Evolutionary conservation across 805 yeast genomes (phyloP).

Genomic region (Babjeviella inositovora): DNA sequence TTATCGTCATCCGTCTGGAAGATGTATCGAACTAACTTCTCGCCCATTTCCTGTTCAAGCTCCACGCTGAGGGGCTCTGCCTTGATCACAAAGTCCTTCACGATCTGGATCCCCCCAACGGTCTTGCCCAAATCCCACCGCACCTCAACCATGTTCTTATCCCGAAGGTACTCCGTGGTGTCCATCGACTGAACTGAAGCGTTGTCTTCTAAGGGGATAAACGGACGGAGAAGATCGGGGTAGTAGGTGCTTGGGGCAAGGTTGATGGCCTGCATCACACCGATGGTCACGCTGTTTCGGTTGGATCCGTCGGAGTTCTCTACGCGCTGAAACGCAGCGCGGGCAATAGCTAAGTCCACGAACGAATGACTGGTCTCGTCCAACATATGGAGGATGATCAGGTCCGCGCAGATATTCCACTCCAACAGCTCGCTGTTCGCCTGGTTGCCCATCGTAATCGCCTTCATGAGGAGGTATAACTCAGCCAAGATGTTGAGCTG

Average conservation of each 20-base stretch:
- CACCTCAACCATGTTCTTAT: constrained; percentile 20
- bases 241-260: constrained; percentile 37
- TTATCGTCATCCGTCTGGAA: constrained; percentile 37
- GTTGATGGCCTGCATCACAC: constrained; percentile 55
- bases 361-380: constrained; percentile 16
- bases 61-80: constrained; percentile 57
- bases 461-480: constrained; percentile 25
- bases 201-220: constrained; percentile 2
- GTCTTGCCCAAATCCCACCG: constrained; percentile 74
- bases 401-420: constrained; percentile 10
- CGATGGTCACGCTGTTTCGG: constrained; percentile 38
- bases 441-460: constrained; percentile 13
- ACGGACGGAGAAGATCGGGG: constrained; percentile 58
- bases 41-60: constrained; percentile 58
- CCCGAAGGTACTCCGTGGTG: too few species aligned
- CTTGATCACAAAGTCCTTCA: constrained; percentile 43
- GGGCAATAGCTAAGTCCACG: constrained; percentile 47
- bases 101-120: constrained; percentile 81
- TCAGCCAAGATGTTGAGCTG: constrained; percentile 19
- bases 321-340: constrained; percentile 41
- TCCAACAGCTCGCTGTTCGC: background rate
- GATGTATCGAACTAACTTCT: constrained; percentile 45
- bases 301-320: constrained; percentile 57
- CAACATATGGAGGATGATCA: constrained; percentile 22
- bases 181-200: too few species aligned